Percentiles rank a stretch among this genome's conserved stretches.
Evolutionary conservation across 2,329 filamentous ascomycete species (phyloP).

Genomic region (Fusarium circinatum): DNA sequence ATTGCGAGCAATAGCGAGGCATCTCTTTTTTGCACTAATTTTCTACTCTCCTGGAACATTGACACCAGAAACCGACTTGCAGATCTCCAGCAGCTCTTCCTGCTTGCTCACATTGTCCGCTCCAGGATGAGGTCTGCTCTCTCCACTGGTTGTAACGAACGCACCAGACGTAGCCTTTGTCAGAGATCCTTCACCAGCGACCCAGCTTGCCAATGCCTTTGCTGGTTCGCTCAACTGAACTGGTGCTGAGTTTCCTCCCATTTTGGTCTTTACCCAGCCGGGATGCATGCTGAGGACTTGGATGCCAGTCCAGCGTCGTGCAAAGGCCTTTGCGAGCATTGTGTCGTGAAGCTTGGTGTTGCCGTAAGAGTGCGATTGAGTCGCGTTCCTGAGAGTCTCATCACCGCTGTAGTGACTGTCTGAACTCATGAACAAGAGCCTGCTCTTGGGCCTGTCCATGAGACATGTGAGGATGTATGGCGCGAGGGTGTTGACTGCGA

Average conservation of each 20-base stretch:
- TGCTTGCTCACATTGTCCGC: conserved; percentile 26
- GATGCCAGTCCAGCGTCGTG: conserved; percentile 21
- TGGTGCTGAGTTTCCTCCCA: conserved; percentile 30
- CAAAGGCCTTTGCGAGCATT: conserved; percentile 35
- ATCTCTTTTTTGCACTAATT: not conserved
- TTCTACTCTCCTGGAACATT: not conserved
- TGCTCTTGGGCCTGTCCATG: conserved; percentile 21
- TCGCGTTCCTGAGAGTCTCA: conserved; percentile 16
- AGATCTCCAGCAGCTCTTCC: conserved; percentile 22
- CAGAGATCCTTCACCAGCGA: conserved; percentile 19
- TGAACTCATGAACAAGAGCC: conserved; percentile 32
- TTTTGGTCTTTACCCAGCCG: conserved; percentile 36
- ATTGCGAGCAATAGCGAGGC: conserved; percentile 28
- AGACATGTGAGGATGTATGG: conserved; percentile 33
- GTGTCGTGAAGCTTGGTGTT: conserved; percentile 36
- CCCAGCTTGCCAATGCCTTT: conserved; percentile 25
- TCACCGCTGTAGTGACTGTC: conserved; percentile 35
- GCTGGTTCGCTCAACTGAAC: conserved; percentile 9
- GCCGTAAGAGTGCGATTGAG: conserved; percentile 31
- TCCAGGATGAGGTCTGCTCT: conserved; percentile 16
- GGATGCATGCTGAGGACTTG: conserved; percentile 37
- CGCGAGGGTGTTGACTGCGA: conserved; percentile 33
- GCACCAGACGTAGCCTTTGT: conserved; percentile 10
- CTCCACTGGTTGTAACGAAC: conserved; percentile 23
- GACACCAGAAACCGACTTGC: conserved; percentile 18